phyloP scores from a whole-genome alignment of 495 filamentous ascomycete genomes.

The Gamarada debralockiae region DNA sequence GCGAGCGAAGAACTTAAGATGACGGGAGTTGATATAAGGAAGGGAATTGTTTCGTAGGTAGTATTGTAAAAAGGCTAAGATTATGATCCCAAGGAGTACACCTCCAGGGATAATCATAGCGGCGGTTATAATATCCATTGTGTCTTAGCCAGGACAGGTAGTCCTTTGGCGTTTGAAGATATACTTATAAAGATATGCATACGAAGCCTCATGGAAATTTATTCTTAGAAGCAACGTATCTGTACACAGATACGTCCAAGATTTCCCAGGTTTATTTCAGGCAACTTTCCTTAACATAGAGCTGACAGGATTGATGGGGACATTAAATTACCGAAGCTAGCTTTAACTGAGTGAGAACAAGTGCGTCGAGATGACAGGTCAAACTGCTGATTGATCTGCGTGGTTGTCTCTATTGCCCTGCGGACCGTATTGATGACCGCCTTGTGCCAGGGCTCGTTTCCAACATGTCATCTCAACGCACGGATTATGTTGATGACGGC shows the following conservation, averaged over 20 bases:
- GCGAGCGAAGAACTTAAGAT: slow-evolving; percentile 13
- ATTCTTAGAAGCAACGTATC: slow-evolving; percentile 2
- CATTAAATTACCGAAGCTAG: slow-evolving; percentile 14
- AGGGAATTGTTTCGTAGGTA: slow-evolving; percentile 13
- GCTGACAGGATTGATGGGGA: slow-evolving; percentile 11
- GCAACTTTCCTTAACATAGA: slow-evolving; percentile 13
- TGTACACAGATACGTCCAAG: slow-evolving; percentile 7
- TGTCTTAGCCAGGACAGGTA: slow-evolving; percentile 14
- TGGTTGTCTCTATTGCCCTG: slow-evolving; percentile 13
- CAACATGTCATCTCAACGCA: slow-evolving; percentile 9
- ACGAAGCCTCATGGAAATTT: slow-evolving; percentile 6
- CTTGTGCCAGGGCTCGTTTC: slow-evolving; percentile 12
- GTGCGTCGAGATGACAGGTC: slow-evolving; percentile 8
- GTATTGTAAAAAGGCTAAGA: slow-evolving; percentile 17
- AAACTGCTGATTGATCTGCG: slow-evolving; percentile 13
- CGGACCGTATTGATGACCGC: slow-evolving; percentile 12
- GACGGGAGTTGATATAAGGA: slow-evolving; percentile 13
- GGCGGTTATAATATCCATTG: slow-evolving; percentile 14
- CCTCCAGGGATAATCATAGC: slow-evolving; percentile 15
- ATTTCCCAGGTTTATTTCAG: slow-evolving; percentile 13
- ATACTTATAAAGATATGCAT: slow-evolving; percentile 15
- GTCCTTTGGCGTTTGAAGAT: slow-evolving; percentile 15
- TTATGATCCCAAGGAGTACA: slow-evolving; percentile 14
- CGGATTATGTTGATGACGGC: slow-evolving; percentile 9
- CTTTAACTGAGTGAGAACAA: slow-evolving; percentile 13